Conservation (phyloP, 2,329 filamentous ascomycete species). For the Fusarium sarcochroum region DNA sequence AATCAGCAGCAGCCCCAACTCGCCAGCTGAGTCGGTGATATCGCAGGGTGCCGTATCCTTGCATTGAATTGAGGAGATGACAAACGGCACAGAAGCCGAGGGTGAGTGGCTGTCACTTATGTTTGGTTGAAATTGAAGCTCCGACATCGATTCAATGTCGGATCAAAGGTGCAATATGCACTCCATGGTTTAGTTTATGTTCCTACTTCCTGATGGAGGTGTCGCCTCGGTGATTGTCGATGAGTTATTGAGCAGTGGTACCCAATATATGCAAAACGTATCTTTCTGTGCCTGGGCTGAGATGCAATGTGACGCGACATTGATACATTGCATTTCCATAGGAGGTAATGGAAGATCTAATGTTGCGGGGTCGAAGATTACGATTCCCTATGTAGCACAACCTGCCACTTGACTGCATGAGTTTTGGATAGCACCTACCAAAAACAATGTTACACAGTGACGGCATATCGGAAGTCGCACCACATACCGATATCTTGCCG, state of each 20-base stretch:
- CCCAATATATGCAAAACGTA: constrained; percentile 21
- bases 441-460: constrained; percentile 15
- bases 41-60: constrained; percentile 33
- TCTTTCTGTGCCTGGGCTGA: constrained; percentile 33
- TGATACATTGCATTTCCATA: constrained; percentile 9
- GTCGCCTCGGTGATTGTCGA: constrained; percentile 16
- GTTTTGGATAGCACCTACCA: constrained; percentile 15
- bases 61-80: constrained; percentile 34
- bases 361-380: constrained; percentile 21
- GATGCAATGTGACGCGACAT: constrained; percentile 32
- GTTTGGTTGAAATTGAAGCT: constrained; percentile 34
- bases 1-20: constrained; percentile 22
- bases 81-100: constrained; percentile 28
- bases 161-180: constrained; percentile 12
- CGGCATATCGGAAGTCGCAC: constrained; percentile 3
- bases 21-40: constrained; percentile 41
- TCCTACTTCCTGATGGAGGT: constrained; percentile 5
- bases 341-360: constrained; percentile 25
- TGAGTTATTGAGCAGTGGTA: constrained; percentile 5
- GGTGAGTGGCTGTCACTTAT: constrained; percentile 34
- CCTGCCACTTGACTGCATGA: constrained; percentile 11
- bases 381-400: constrained; percentile 27
- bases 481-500: background rate
- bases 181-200: constrained; percentile 1
- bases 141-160: constrained; percentile 2